Evolutionary conservation across 2,329 filamentous ascomycete genomes (phyloP).

Genomic region (Colletotrichum scovillei): DNA sequence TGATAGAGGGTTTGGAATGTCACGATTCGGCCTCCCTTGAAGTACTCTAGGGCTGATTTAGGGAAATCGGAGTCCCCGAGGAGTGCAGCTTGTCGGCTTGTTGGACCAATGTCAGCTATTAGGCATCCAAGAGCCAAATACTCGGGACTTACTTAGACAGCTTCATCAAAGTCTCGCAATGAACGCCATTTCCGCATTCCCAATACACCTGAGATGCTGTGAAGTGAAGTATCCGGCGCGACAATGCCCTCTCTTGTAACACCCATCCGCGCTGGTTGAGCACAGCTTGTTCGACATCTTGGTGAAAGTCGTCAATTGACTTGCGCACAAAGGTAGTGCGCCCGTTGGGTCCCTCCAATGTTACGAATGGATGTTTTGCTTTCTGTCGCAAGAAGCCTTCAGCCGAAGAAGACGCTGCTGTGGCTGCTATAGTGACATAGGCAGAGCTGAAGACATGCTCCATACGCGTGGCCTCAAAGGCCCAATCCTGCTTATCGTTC

Average conservation of each 20-base stretch:
- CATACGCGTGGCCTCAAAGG: not conserved
- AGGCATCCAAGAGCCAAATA: not conserved
- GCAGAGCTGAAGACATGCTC: slow-evolving; percentile 1
- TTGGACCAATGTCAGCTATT: not conserved
- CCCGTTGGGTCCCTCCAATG: too few species aligned
- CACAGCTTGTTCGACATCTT: not conserved
- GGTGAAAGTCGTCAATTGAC: not conserved
- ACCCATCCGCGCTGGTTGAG: not conserved
- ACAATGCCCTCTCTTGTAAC: not conserved
- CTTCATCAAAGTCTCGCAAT: not conserved
- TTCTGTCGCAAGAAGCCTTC: not conserved
- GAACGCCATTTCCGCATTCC: not conserved
- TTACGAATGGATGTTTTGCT: not conserved
- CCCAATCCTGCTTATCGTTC: not conserved
- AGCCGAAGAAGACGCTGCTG: not conserved
- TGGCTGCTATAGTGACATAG: not conserved
- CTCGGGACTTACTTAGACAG: not conserved
- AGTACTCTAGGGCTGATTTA: not conserved
- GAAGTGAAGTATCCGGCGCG: not conserved
- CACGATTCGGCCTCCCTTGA: not conserved
- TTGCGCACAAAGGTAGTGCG: not conserved
- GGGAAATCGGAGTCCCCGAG: not conserved
- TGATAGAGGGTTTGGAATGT: not conserved
- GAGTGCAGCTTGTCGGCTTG: not conserved
- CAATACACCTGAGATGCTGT: not conserved